Evolutionary conservation across 441 rosid species (phyloP).

Genomic region (Erodium trifolium): DNA sequence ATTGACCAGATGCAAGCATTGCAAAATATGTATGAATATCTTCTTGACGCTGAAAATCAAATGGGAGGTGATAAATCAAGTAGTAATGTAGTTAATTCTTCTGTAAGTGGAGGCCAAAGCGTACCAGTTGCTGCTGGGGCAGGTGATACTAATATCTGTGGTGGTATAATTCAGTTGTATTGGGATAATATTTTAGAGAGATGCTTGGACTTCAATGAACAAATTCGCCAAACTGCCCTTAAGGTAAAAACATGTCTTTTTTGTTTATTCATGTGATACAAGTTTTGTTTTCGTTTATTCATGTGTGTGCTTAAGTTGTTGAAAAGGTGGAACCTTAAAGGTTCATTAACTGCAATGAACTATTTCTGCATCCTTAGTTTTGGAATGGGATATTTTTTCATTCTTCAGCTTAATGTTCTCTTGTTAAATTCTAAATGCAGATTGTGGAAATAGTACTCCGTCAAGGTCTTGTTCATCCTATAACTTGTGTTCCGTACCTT

Average conservation of each 20-base stretch:
- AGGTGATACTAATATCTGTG: constrained; percentile 97
- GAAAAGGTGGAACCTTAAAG: neutral
- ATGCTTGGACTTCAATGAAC: constrained; percentile 80
- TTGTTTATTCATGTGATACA: neutral
- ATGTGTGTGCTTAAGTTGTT: neutral
- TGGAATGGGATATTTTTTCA: constrained; percentile 8
- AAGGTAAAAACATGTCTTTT: constrained; percentile 50
- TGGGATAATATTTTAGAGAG: constrained; percentile 88
- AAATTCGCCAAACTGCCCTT: constrained; percentile 83
- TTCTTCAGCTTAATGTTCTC: constrained; percentile 9
- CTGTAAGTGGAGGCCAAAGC: constrained; percentile 46
- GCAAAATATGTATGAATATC: constrained; percentile 91
- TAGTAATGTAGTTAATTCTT: constrained; percentile 25
- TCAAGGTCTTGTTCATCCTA: constrained; percentile 99
- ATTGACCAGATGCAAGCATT: constrained; percentile 77
- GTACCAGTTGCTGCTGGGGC: constrained; percentile 99
- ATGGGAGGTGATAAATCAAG: constrained; percentile 61
- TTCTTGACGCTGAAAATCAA: constrained; percentile 94
- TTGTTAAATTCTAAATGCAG: constrained; percentile 36
- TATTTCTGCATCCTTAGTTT: neutral
- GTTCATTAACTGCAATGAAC: neutral
- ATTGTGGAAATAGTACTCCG: constrained; percentile 95
- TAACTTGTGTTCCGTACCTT: constrained; percentile 94
- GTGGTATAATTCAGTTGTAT: constrained; percentile 94
- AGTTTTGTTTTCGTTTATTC: neutral